These are phyloP conservation scores for Quercus lobata DNA, from an alignment of 331 rosid species.

Conservation along the genomic window DNA sequence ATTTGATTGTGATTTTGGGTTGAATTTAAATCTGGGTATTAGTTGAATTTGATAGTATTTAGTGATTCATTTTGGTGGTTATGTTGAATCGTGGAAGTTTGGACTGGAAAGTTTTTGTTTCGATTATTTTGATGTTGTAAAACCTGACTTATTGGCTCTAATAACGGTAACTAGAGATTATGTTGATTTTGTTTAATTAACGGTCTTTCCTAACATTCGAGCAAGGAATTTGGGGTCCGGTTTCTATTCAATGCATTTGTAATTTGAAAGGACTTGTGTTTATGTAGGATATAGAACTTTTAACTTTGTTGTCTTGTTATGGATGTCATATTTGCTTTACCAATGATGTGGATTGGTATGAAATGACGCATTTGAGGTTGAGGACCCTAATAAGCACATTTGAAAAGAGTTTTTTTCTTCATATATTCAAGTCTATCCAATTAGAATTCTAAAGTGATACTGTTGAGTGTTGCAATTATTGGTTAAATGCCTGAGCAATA, in stretches of 20 bases:
- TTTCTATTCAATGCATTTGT: background rate
- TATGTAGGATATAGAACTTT: background rate
- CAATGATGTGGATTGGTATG: background rate
- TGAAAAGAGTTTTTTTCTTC: background rate
- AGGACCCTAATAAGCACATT: background rate
- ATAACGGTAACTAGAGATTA: background rate
- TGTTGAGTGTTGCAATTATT: background rate
- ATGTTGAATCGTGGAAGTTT: background rate
- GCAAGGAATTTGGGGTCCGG: background rate
- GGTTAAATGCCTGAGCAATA: background rate
- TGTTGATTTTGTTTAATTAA: background rate
- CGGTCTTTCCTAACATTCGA: background rate
- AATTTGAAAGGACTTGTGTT: background rate
- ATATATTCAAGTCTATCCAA: background rate
- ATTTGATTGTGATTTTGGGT: background rate
- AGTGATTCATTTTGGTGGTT: constrained; percentile 11
- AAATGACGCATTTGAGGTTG: background rate
- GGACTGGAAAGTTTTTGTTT: constrained; percentile 1
- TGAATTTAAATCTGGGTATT: background rate
- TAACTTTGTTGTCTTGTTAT: background rate
- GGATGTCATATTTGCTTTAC: background rate
- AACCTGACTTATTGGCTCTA: background rate
- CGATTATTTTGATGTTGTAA: background rate
- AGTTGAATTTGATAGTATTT: background rate
- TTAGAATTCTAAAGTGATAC: background rate